phyloP scores from a whole-genome alignment of 805 yeast species.

The Wickerhamomyces bovis region DNA sequence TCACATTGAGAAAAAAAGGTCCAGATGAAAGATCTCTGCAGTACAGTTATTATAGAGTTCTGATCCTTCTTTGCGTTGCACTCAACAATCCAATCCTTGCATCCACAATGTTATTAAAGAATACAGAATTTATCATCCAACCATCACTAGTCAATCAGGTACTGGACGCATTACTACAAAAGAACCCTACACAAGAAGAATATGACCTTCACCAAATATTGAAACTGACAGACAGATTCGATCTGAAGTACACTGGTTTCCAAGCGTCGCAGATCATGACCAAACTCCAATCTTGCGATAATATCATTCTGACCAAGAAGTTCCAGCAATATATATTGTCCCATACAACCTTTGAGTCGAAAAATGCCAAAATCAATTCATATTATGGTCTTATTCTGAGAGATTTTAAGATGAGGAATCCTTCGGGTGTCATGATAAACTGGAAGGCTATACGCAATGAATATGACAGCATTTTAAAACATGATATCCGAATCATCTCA shows the following conservation, averaged over 20 bases:
- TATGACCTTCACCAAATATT: constrained; percentile 12
- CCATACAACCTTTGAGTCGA: constrained; percentile 5
- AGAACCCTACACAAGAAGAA: constrained; percentile 19
- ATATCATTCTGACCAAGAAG: constrained; percentile 2
- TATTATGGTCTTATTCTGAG: constrained; percentile 12
- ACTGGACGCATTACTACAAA: constrained; percentile 9
- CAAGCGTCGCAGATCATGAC: constrained; percentile 12
- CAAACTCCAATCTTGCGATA: constrained; percentile 9
- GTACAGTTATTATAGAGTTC: neutral
- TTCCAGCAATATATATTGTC: constrained; percentile 9
- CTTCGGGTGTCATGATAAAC: constrained; percentile 16
- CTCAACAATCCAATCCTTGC: constrained; percentile 1
- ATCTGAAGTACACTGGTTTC: constrained; percentile 9
- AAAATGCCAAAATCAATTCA: constrained; percentile 1
- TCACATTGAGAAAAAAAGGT: neutral
- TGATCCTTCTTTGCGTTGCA: neutral
- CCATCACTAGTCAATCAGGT: constrained; percentile 1
- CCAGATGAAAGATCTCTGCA: neutral
- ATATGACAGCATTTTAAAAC: constrained; percentile 12
- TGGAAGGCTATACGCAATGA: constrained; percentile 15
- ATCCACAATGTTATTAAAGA: neutral
- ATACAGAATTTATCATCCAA: neutral
- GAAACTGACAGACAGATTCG: constrained; percentile 7
- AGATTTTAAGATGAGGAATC: constrained; percentile 13
- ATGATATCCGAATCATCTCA: constrained; percentile 12